These are phyloP conservation scores for Quercus parvula DNA, from an alignment of 306 rosid species.

Conservation along the genomic window DNA sequence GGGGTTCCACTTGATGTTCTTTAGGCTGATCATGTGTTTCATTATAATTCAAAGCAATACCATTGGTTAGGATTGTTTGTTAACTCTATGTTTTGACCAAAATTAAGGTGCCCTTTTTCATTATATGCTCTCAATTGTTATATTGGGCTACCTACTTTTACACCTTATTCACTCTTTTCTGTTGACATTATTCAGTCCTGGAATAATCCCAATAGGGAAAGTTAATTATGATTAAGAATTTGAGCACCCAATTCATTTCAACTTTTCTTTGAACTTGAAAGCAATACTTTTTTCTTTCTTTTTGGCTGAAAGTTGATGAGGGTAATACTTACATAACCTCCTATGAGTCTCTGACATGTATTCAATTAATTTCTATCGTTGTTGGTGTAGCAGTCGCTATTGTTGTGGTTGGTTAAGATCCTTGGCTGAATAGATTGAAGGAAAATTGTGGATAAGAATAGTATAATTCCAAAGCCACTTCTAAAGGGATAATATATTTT, in stretches of 20 bases:
- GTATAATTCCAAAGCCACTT: no score
- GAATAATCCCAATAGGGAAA: slow-evolving; percentile 24
- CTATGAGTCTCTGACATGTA: no score
- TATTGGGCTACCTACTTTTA: not conserved
- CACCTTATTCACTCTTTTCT: slow-evolving; percentile 10
- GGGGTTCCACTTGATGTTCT: not conserved
- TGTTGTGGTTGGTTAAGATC: no score
- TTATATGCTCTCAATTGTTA: slow-evolving; percentile 16
- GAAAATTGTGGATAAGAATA: no score
- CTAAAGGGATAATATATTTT: no score
- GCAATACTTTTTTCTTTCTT: not conserved
- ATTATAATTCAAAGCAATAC: not conserved
- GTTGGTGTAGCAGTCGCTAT: not conserved
- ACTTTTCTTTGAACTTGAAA: slow-evolving; percentile 1
- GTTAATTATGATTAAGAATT: slow-evolving; percentile 10
- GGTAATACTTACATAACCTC: no score
- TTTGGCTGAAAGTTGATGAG: no score
- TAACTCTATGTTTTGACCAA: slow-evolving; percentile 4
- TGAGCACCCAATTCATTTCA: not conserved
- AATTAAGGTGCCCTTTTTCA: not conserved
- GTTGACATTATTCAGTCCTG: slow-evolving; percentile 19
- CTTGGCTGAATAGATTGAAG: no score
- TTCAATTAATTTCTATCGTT: not conserved
- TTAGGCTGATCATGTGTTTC: not conserved
- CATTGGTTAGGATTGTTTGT: slow-evolving; percentile 13